phyloP scores from a whole-genome alignment of 2,329 filamentous ascomycete species.

The Pyrenophora graminea region DNA sequence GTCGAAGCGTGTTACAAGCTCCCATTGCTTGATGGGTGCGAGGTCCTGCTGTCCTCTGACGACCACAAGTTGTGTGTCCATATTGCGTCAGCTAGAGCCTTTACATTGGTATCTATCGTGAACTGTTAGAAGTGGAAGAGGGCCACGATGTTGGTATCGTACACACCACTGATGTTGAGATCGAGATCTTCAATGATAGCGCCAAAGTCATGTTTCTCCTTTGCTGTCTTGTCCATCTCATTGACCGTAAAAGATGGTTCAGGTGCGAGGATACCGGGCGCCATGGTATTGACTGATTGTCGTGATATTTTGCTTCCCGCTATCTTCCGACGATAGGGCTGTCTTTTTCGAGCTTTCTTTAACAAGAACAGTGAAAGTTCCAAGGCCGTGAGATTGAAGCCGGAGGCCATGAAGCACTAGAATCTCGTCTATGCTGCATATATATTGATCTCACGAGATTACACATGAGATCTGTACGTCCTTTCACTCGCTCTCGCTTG shows the following conservation, averaged over 20 bases:
- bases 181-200: slow-evolving; percentile 44
- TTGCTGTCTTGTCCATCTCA: slow-evolving; percentile 3
- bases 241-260: slow-evolving; percentile 6
- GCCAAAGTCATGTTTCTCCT: slow-evolving; percentile 18
- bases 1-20: slow-evolving; percentile 51
- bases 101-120: neutral
- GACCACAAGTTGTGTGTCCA: slow-evolving; percentile 51
- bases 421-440: neutral
- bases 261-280: neutral
- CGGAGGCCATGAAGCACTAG: neutral
- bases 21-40: slow-evolving; percentile 52
- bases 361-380: neutral
- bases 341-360: neutral
- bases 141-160: neutral
- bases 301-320: neutral
- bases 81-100: slow-evolving; percentile 46
- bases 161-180: slow-evolving; percentile 38
- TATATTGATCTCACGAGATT: too few relatives aligned
- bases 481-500: neutral
- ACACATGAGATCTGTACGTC: too few relatives aligned
- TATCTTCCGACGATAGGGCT: neutral
- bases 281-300: neutral
- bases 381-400: neutral
- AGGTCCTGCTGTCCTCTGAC: slow-evolving; percentile 52
- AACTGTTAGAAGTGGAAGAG: too few relatives aligned